Evolutionary conservation across 2,329 filamentous ascomycete genomes (phyloP), one percentile per base, ranked within the genome.

Genomic region (Alternaria postmessia): DNA sequence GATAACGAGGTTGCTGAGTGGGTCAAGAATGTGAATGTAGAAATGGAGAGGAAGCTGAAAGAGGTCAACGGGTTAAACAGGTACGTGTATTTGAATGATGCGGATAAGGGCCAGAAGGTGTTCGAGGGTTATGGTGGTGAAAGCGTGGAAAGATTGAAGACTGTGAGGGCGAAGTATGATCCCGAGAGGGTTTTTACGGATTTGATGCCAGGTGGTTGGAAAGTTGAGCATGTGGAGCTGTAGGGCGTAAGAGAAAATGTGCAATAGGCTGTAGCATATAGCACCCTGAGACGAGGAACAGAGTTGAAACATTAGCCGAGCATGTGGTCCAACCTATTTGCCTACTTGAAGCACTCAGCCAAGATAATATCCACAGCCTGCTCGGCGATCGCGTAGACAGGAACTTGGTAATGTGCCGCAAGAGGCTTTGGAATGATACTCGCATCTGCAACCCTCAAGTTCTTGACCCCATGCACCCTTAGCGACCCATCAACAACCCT

Each of bases 391-490:
- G 49, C 36, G 24, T 75, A 75, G 0, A 73, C 65, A 2, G 64
- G 58, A 7, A 61, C 66, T 36, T 72, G 69, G 30, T 64, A 64
- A 42, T 73, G 70, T 7, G 68, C 63, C n/a, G 68, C 67, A 4
- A 73, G 24, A 5, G 68, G 67, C 24, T 65, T 34, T 0, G 69
- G 68, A n/a, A 73, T 72, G 58, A 70, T 53, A 63, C 68, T 72
- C 6, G 70, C 73, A 59, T 74, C 71, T 12, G 69, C 73, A 7
- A 88, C 84, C 0, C 86, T 76, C 12, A 88, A 70, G 1, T 80
- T 80, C 59, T 79, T 76, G 3, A 86, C 80, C 3, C 85, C 85
- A 11, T 77, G 78, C 2, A 87, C 85, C 2, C 75, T 75, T 1
- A 87, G 73, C 41, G 82, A 80, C 53, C 81, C 74, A 62, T 87